Conservation (phyloP, 2,329 filamentous ascomycete genomes). For the Colletotrichum scovillei region DNA sequence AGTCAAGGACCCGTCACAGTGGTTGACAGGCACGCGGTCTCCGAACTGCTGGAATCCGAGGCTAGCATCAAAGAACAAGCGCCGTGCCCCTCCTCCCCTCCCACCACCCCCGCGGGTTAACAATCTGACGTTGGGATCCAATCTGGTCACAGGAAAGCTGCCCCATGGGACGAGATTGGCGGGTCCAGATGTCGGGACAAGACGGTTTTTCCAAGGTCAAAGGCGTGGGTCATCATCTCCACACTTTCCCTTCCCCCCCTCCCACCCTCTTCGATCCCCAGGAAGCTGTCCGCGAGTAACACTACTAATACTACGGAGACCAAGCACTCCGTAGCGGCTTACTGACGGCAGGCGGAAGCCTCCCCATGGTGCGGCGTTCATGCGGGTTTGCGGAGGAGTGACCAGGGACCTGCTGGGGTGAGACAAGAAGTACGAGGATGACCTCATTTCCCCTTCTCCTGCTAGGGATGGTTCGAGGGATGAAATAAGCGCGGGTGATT, state of each 20-base stretch:
- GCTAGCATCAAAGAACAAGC: not conserved
- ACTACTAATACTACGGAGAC: not conserved
- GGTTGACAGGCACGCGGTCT: slow-evolving; percentile 4
- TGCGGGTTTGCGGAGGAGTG: slow-evolving; percentile 32
- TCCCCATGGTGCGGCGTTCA: slow-evolving; percentile 21
- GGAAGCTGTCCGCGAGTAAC: slow-evolving; percentile 17
- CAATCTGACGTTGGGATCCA: slow-evolving; percentile 3
- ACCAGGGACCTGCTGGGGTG: slow-evolving; percentile 25
- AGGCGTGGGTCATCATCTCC: slow-evolving; percentile 3
- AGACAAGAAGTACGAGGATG: slow-evolving; percentile 23
- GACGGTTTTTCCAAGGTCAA: slow-evolving; percentile 3
- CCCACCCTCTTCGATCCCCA: not conserved
- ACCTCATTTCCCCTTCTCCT: slow-evolving; percentile 16
- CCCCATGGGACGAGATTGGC: slow-evolving; percentile 11
- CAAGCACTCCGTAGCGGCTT: not conserved
- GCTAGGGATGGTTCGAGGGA: slow-evolving; percentile 1
- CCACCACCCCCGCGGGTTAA: not conserved
- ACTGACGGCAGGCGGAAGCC: slow-evolving; percentile 19
- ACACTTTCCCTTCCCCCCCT: not conserved
- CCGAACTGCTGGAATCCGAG: slow-evolving; percentile 12
- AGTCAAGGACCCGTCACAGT: slow-evolving; percentile 3
- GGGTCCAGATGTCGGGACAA: slow-evolving; percentile 1
- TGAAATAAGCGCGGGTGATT: not conserved
- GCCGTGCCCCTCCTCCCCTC: not conserved
- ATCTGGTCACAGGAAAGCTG: not conserved